phyloP scores from a whole-genome alignment of 2,329 filamentous ascomycete genomes.

The Catunica adiposa region DNA sequence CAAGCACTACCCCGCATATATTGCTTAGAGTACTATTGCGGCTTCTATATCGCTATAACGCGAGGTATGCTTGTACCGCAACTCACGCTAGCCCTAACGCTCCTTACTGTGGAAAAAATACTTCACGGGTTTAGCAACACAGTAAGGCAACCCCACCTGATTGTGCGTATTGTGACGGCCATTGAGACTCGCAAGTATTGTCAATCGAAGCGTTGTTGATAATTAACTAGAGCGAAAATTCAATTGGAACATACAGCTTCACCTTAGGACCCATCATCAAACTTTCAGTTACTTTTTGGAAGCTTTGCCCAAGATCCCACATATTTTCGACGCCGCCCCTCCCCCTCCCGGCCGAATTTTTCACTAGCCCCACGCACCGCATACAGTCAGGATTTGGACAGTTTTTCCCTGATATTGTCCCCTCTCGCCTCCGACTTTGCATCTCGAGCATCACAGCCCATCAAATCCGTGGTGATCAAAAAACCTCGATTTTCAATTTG shows the following conservation, averaged over 20 bases:
- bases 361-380: slow-evolving; percentile 13
- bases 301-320: slow-evolving; percentile 9
- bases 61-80: slow-evolving; percentile 5
- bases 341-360: slow-evolving; percentile 14
- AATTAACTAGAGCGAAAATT: background rate
- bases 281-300: background rate
- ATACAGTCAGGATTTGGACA: slow-evolving; percentile 13
- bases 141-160: slow-evolving; percentile 3
- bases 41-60: background rate
- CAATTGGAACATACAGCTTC: background rate
- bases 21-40: slow-evolving; percentile 1
- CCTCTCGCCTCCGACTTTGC: slow-evolving; percentile 5
- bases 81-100: slow-evolving; percentile 10
- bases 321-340: slow-evolving; percentile 12
- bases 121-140: slow-evolving; percentile 6
- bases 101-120: slow-evolving; percentile 11
- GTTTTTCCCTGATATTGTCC: slow-evolving; percentile 9
- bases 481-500: background rate
- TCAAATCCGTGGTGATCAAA: background rate
- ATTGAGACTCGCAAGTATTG: background rate
- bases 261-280: background rate
- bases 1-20: slow-evolving; percentile 8
- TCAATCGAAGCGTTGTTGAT: background rate
- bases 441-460: background rate
- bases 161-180: slow-evolving; percentile 4